phyloP scores from a whole-genome alignment of 306 rosid genomes.

The Delonix regia region DNA sequence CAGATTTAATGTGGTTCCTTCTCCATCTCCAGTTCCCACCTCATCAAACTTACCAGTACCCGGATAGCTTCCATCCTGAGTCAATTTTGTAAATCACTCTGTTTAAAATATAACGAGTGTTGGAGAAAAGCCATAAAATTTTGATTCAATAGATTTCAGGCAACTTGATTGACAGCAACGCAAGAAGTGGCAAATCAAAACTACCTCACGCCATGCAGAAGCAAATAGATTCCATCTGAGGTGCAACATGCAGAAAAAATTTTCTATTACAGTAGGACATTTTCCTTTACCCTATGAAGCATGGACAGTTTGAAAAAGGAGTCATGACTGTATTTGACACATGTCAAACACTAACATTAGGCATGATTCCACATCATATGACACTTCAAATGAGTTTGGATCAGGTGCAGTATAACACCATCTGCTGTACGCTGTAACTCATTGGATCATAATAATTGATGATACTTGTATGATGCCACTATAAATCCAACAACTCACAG shows the following conservation, averaged over 20 bases:
- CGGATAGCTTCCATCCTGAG: constrained; percentile 92
- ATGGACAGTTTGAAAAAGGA: not conserved
- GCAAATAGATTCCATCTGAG: constrained; percentile 1
- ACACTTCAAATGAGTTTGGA: not conserved
- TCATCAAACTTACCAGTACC: constrained; percentile 91
- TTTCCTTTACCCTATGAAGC: not conserved
- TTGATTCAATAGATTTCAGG: not conserved
- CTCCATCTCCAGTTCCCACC: constrained; percentile 81
- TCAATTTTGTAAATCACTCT: constrained; percentile 11
- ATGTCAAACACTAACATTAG: not conserved
- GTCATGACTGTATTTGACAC: not conserved
- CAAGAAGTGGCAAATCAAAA: not conserved
- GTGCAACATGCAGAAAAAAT: not conserved
- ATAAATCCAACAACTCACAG: too few relatives aligned
- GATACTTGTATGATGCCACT: too few relatives aligned
- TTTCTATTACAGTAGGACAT: not conserved
- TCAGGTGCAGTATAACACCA: too few relatives aligned
- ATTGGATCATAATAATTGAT: too few relatives aligned
- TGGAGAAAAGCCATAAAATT: not conserved
- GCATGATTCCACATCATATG: not conserved
- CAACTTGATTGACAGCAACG: not conserved
- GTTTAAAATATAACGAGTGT: not conserved
- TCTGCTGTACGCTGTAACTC: too few relatives aligned
- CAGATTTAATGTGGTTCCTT: constrained; percentile 88
- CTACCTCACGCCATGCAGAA: constrained; percentile 5